A percentile compares a stretch with the other conserved stretches of the same genome.
phyloP scores from a whole-genome alignment of 225 moss, liverwort and hornwort species.

The Pleurozium schreberi region DNA sequence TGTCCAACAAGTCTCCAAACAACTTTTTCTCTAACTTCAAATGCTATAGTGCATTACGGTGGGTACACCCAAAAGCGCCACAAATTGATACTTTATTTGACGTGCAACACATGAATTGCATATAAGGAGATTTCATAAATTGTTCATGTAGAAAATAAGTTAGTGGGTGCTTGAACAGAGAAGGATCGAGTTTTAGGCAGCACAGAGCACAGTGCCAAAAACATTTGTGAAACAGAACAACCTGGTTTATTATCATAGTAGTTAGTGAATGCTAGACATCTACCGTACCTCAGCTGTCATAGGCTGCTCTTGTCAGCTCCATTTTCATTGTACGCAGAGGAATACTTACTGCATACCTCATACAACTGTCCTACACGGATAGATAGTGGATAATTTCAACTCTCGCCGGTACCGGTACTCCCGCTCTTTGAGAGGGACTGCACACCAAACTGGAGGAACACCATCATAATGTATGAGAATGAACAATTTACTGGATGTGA shows the following conservation, averaged over 20 bases:
- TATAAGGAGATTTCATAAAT: too few relatives aligned
- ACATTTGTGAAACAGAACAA: background rate
- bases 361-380: background rate
- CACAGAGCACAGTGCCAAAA: background rate
- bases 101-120: background rate
- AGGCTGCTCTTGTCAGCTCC: background rate
- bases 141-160: background rate
- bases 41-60: background rate
- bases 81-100: background rate
- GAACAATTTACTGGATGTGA: background rate
- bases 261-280: background rate
- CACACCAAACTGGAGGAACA: background rate
- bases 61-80: too few relatives aligned
- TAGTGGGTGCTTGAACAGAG: background rate
- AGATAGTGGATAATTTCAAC: background rate
- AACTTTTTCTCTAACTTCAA: too few relatives aligned
- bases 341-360: background rate
- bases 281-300: background rate
- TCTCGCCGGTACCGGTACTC: background rate
- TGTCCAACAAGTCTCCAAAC: background rate
- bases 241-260: background rate
- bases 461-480: background rate
- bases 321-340: background rate
- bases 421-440: background rate
- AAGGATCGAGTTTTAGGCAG: background rate